Conservation (phyloP, 805 yeast species). For the Candida krabiensis region DNA sequence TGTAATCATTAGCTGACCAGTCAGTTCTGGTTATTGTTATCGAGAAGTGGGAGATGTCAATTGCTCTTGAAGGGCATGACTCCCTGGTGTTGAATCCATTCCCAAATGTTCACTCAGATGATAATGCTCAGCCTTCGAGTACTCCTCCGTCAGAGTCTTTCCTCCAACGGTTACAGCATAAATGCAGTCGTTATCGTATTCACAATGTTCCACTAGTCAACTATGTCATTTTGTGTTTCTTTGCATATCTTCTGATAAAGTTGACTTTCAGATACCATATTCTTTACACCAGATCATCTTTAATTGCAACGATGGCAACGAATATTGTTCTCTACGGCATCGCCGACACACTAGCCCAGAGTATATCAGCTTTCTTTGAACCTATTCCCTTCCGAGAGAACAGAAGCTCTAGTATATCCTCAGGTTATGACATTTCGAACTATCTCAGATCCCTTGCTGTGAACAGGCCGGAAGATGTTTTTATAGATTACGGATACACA, state of each 20-base stretch:
- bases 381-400: slow-evolving; percentile 9
- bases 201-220: slow-evolving; percentile 57
- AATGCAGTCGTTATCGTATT: slow-evolving; percentile 25
- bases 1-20: too few species aligned
- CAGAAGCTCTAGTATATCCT: slow-evolving; percentile 14
- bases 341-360: slow-evolving; percentile 90
- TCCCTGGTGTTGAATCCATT: slow-evolving; percentile 4
- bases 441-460: slow-evolving; percentile 19
- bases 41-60: too few species aligned
- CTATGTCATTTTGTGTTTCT: slow-evolving; percentile 47
- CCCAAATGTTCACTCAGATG: neutral
- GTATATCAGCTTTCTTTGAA: slow-evolving; percentile 41
- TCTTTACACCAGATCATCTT: slow-evolving; percentile 61
- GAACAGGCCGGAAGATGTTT: slow-evolving; percentile 23
- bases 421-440: slow-evolving; percentile 18
- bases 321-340: slow-evolving; percentile 81
- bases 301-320: slow-evolving; percentile 77
- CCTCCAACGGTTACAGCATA: slow-evolving; percentile 8
- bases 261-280: slow-evolving; percentile 59
- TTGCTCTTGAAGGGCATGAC: slow-evolving; percentile 12
- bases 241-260: slow-evolving; percentile 49
- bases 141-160: neutral
- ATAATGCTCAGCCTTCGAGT: neutral
- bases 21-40: too few species aligned
- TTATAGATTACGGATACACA: slow-evolving; percentile 36